Base-by-base conservation (phyloP, 2,329 filamentous ascomycete species). In the Amesomyces nigricolor region DNA sequence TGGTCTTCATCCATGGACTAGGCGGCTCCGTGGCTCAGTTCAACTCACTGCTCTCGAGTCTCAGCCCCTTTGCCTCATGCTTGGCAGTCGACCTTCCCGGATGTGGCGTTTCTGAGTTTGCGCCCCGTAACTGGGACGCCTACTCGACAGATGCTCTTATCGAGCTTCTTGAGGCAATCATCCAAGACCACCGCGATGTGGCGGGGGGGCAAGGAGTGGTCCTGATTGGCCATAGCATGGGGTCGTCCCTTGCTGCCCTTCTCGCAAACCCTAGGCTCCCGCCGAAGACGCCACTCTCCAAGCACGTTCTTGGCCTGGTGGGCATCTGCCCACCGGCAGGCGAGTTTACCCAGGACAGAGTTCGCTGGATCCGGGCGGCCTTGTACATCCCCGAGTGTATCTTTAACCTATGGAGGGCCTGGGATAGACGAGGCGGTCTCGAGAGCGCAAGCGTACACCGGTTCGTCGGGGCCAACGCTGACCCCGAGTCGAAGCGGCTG, bases 21-120 rank as follows among this genome's bases (percentile, higher is more conserved):
- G 94, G 92, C n/a, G 94, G 94, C 47, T 95, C 89, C 0, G 80
- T 91, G 22, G 87, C 90, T 10, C 94, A 97, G 67, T 97, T 96
- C 67, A 81, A 89, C 53, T 83, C 88, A 30, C 74, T 97, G 5
- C 73, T 97, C 14, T 87, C 83, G 17, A 94, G 89, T 69, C 77
- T 99, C 47, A 82, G 88, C 49, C 90, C 95, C 66, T 76, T 91
- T 47, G 90, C 88, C 11, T 86, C 91, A 47, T 95, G 91, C 68
- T 78, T 95, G 39, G 88, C 90, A 4, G 84, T 97, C 60, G 94
- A 99, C 68, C 77, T 96, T 4, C 92, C 94, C 1, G 94, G 94
- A 39, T 95, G 91, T 64, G 94, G 94, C 30, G 75, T 86, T 19
- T 96, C 92, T 2, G 74, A 79, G 8, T 95, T 92, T 70, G 75